phyloP scores from a whole-genome alignment of 495 filamentous ascomycete genomes.

The Penicillium antarcticum region DNA sequence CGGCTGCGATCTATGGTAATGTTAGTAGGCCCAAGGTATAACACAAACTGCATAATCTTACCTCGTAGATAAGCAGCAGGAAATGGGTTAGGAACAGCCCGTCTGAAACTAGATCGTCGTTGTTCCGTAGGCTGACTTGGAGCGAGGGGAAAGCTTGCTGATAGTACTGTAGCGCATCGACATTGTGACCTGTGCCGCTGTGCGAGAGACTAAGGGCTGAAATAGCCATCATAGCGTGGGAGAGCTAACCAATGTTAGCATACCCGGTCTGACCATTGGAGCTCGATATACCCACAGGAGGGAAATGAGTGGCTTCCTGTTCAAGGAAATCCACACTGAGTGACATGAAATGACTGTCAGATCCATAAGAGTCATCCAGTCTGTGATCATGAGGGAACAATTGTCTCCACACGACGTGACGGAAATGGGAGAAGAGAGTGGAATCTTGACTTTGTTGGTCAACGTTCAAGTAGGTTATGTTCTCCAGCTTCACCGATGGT shows the following conservation, averaged over 20 bases:
- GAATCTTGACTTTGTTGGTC: conserved; percentile 30
- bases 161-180: conserved; percentile 55
- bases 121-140: conserved; percentile 41
- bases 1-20: conserved; percentile 40
- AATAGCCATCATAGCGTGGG: conserved; percentile 59
- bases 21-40: not conserved
- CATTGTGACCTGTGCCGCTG: conserved; percentile 39
- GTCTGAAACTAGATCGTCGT: conserved; percentile 53
- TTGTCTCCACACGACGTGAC: conserved; percentile 40
- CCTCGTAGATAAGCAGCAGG: conserved; percentile 58
- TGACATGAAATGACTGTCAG: conserved; percentile 24
- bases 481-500: conserved; percentile 16
- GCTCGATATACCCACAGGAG: conserved; percentile 40
- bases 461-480: conserved; percentile 13
- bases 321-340: conserved; percentile 47
- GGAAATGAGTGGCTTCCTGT: conserved; percentile 45
- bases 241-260: conserved; percentile 41
- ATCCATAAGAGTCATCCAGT: conserved; percentile 20
- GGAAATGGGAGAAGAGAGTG: conserved; percentile 42
- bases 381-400: conserved; percentile 28
- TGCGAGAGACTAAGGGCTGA: conserved; percentile 54
- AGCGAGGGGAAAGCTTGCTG: conserved; percentile 51
- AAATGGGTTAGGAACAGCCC: conserved; percentile 58
- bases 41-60: conserved; percentile 19
- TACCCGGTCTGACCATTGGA: not conserved